phyloP scores from a whole-genome alignment of 768 basidiomycete genomes.

The Lactifluus volemus region DNA sequence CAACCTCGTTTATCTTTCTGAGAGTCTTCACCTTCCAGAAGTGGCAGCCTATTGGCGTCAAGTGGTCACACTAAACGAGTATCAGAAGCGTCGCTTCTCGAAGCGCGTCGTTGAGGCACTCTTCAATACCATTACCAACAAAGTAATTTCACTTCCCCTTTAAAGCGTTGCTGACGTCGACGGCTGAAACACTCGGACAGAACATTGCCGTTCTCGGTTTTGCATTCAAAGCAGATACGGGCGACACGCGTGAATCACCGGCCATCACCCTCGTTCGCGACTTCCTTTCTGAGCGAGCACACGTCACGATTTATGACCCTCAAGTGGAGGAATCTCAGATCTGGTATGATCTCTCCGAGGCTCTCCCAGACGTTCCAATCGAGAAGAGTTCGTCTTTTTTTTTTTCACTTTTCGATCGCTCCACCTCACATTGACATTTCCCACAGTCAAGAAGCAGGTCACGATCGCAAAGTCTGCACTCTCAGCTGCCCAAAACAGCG shows the following conservation, averaged over 20 bases:
- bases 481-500: conserved; percentile 82
- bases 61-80: conserved; percentile 97
- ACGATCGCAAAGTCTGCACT: conserved; percentile 67
- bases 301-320: conserved; percentile 87
- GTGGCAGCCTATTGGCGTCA: conserved; percentile 97
- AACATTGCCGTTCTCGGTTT: conserved; percentile 95
- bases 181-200: conserved; percentile 28
- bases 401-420: not conserved
- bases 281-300: conserved; percentile 85
- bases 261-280: conserved; percentile 90
- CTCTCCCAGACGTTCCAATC: conserved; percentile 52
- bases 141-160: conserved; percentile 39
- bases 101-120: conserved; percentile 94
- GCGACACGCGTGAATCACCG: conserved; percentile 96
- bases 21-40: conserved; percentile 90
- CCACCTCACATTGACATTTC: not conserved
- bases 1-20: conserved; percentile 95
- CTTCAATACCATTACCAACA: conserved; percentile 97
- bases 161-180: no score
- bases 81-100: conserved; percentile 94
- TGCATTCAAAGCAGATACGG: conserved; percentile 99
- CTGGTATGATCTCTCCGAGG: conserved; percentile 70
- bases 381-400: conserved; percentile 47
- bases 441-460: conserved; percentile 79
- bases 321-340: conserved; percentile 82